Evolutionary conservation across 192 early-diverging fungal genomes (phyloP), one percentile per base, ranked within the genome.

Genomic region (Chytriomyces sp.): DNA sequence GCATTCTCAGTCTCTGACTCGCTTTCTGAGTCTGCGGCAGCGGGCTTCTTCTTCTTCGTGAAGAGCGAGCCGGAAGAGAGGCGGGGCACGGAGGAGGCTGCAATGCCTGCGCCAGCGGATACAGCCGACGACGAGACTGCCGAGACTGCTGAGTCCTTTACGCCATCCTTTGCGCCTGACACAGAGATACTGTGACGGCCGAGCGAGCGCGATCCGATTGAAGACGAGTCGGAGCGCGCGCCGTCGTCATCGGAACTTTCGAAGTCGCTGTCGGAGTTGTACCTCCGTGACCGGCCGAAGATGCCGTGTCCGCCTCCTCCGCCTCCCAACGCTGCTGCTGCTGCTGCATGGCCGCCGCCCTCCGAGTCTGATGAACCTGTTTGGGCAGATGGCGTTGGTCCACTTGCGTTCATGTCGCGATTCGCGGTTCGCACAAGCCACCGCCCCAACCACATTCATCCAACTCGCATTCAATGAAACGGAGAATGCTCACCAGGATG

Each of bases 261-360:
- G n/a, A 31, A 55, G 53, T 82, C 81, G 54, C 66, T 66, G 52
- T 74, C 78, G 70, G 64, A 73, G 53, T 77, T 65, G 59, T 76
- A 61, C 7, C 78, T 53, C 37, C 71, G 69, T 6, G 81, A 82
- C 28, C 64, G 58, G 25, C 78, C 81, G 49, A 76, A 55, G 60
- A 75, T 53, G 6, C 26, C 22, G 6, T 37, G 14, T 34, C 32
- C 19, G 3, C n/a, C n/a, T n/a, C n/a, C n/a, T n/a, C n/a, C n/a
- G n/a, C n/a, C n/a, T n/a, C n/a, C n/a, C n/a, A n/a, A n/a, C n/a
- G n/a, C n/a, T n/a, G n/a, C n/a, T n/a, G n/a, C n/a, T n/a, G n/a
- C n/a, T n/a, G n/a, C n/a, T n/a, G 56, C 10, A 12, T 58, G 12
- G 30, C 12, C 26, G 22, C 59, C 37, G 17, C 38, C 17, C 59